Percentiles rank a stretch among this genome's conserved stretches.
Conservation (phyloP, 2,329 filamentous ascomycete genomes). For the Colletotrichum noveboracense region DNA sequence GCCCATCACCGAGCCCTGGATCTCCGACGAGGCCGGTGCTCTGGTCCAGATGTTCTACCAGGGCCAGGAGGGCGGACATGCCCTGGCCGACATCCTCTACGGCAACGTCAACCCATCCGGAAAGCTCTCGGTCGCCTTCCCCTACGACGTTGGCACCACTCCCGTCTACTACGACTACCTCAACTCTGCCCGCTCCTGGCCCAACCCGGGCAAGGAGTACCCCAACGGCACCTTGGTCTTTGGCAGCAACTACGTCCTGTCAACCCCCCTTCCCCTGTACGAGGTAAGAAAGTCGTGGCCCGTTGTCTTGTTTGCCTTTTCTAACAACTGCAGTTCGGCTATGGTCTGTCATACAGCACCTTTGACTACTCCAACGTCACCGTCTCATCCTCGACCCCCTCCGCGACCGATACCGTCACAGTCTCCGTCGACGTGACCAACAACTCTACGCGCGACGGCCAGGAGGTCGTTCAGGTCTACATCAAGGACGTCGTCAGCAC, state of each 20-base stretch:
- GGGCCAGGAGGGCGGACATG: conserved; percentile 70
- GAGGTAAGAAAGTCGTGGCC: conserved; percentile 26
- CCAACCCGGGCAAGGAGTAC: conserved; percentile 57
- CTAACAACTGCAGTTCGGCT: conserved; percentile 57
- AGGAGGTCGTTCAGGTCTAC: conserved; percentile 73
- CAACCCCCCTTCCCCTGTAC: conserved; percentile 64
- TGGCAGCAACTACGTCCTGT: conserved; percentile 69
- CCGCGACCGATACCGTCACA: conserved; percentile 57
- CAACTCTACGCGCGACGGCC: conserved; percentile 58
- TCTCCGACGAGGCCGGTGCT: conserved; percentile 67
- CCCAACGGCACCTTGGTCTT: conserved; percentile 67
- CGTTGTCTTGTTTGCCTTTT: accelerated
- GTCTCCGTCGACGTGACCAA: conserved; percentile 69
- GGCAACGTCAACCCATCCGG: conserved; percentile 70
- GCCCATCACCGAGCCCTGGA: conserved; percentile 76
- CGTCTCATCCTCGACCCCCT: conserved; percentile 53
- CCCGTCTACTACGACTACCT: conserved; percentile 77
- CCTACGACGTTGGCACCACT: conserved; percentile 68
- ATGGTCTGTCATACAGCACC: conserved; percentile 68
- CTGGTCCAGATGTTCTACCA: conserved; percentile 79
- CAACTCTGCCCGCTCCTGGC: conserved; percentile 64
- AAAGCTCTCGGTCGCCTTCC: conserved; percentile 70
- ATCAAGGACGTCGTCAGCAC: conserved; percentile 66
- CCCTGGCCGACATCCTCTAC: conserved; percentile 69
- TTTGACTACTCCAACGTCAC: conserved; percentile 64